phyloP scores from a whole-genome alignment of 306 rosid genomes.

The Inga oerstediana region DNA sequence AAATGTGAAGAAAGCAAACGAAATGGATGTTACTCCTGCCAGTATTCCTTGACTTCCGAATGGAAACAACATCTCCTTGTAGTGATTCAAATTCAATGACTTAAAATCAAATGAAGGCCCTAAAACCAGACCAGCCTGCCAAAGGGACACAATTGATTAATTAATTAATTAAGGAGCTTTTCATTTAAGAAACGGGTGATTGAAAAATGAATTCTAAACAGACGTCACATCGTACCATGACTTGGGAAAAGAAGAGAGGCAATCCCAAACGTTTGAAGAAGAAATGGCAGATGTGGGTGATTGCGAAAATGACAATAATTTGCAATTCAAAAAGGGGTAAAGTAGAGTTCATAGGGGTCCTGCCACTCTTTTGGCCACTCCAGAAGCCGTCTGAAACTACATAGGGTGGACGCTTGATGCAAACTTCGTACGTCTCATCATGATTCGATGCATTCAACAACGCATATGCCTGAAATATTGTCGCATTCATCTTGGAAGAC shows the following conservation, averaged over 20 bases:
- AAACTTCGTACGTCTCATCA: neutral
- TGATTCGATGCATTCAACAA: neutral
- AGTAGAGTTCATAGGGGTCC: slow-evolving; percentile 24
- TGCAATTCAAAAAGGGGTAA: slow-evolving; percentile 51
- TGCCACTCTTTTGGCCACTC: slow-evolving; percentile 8
- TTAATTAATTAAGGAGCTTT: neutral
- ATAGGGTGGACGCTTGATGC: slow-evolving; percentile 27
- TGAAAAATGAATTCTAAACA: neutral
- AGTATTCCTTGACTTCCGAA: slow-evolving; percentile 43
- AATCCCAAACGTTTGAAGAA: slow-evolving; percentile 47
- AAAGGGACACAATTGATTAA: neutral
- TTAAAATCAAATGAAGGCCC: slow-evolving; percentile 38
- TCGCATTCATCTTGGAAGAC: neutral
- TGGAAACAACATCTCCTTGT: slow-evolving; percentile 20
- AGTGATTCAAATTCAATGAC: neutral
- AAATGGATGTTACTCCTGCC: slow-evolving; percentile 26
- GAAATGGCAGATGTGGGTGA: slow-evolving; percentile 40
- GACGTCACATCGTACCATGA: slow-evolving; percentile 41
- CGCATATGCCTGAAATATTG: neutral
- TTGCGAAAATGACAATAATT: slow-evolving; percentile 35
- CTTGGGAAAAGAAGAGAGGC: slow-evolving; percentile 47
- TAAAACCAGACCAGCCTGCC: slow-evolving; percentile 57
- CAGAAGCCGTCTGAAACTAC: slow-evolving; percentile 48
- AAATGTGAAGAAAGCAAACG: slow-evolving; percentile 37
- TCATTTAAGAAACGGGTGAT: neutral